A percentile compares a stretch with the other conserved stretches of the same genome.
Evolutionary conservation across 148 eudicot genomes (phyloP).

Genomic region (Camellia japonica): DNA sequence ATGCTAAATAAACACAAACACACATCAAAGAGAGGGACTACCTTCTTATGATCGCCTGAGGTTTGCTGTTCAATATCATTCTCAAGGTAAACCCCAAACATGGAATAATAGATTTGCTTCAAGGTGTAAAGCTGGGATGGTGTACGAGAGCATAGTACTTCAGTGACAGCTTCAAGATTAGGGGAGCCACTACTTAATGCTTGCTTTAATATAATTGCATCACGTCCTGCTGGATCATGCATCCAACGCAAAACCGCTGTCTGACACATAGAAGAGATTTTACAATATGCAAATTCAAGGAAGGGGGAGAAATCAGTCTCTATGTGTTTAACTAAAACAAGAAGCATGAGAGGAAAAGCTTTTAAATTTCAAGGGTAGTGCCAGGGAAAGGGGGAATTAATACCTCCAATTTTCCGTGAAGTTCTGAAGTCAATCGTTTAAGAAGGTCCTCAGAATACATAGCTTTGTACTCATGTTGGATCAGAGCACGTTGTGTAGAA

Average conservation of each 20-base stretch:
- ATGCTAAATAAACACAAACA: not conserved
- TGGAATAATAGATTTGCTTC: slow-evolving; percentile 52
- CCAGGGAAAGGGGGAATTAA: not conserved
- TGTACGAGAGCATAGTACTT: slow-evolving; percentile 81
- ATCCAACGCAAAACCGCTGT: slow-evolving; percentile 66
- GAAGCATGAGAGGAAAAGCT: not conserved
- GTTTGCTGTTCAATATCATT: slow-evolving; percentile 55
- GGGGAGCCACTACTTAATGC: slow-evolving; percentile 35
- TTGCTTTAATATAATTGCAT: slow-evolving; percentile 61
- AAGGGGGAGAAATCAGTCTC: not conserved
- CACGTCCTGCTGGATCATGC: slow-evolving; percentile 71
- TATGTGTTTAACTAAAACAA: not conserved
- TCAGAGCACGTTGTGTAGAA: slow-evolving; percentile 61
- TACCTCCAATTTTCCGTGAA: slow-evolving; percentile 70
- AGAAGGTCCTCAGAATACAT: slow-evolving; percentile 62
- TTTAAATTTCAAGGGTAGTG: not conserved
- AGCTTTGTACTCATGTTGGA: slow-evolving; percentile 57
- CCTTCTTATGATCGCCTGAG: slow-evolving; percentile 73
- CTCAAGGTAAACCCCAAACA: slow-evolving; percentile 57
- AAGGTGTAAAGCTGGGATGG: slow-evolving; percentile 66
- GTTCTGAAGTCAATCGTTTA: slow-evolving; percentile 60
- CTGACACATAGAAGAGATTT: slow-evolving; percentile 29
- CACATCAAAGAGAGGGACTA: not conserved
- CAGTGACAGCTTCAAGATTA: slow-evolving; percentile 59
- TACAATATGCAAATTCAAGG: not conserved